Percentiles rank a stretch among this genome's conserved stretches.
These are phyloP conservation scores for Ophiostoma sp. DNA, from an alignment of 2,329 filamentous ascomycete species.

Conservation along the genomic window DNA sequence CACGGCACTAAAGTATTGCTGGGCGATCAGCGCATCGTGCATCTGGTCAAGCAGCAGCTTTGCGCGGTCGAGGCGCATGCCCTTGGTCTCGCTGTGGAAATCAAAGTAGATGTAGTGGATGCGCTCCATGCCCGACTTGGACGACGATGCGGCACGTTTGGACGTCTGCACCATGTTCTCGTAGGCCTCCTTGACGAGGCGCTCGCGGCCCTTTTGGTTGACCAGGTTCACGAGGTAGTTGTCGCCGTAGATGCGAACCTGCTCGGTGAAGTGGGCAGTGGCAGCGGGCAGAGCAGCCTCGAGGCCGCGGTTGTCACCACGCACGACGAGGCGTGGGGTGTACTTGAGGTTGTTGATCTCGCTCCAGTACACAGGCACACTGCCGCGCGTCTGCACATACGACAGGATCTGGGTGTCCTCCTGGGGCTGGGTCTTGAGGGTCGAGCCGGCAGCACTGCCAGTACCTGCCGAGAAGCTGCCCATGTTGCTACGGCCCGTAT, in stretches of 20 bases:
- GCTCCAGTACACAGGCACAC: slow-evolving; percentile 92
- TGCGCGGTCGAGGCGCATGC: slow-evolving; percentile 86
- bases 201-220: slow-evolving; percentile 90
- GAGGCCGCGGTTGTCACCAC: slow-evolving; percentile 75
- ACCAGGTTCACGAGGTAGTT: slow-evolving; percentile 97
- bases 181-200: slow-evolving; percentile 84
- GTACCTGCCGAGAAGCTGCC: slow-evolving; percentile 71
- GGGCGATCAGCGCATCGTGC: slow-evolving; percentile 65
- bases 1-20: slow-evolving; percentile 88
- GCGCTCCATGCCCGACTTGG: slow-evolving; percentile 63
- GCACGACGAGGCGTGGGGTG: slow-evolving; percentile 81
- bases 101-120: slow-evolving; percentile 98
- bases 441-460: slow-evolving; percentile 35
- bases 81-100: slow-evolving; percentile 96
- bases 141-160: slow-evolving; percentile 64
- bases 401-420: slow-evolving; percentile 84
- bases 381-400: slow-evolving; percentile 94
- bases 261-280: slow-evolving; percentile 83
- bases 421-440: slow-evolving; percentile 35
- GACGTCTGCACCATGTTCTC: slow-evolving; percentile 79
- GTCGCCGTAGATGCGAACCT: slow-evolving; percentile 88
- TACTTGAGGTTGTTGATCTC: slow-evolving; percentile 93
- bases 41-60: slow-evolving; percentile 80
- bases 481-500: slow-evolving; percentile 62
- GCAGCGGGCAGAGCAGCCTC: slow-evolving; percentile 76